Evolutionary conservation across 768 basidiomycete species (phyloP), one percentile per base, ranked within the genome.

Genomic region (Kwoniella mangroviensis): DNA sequence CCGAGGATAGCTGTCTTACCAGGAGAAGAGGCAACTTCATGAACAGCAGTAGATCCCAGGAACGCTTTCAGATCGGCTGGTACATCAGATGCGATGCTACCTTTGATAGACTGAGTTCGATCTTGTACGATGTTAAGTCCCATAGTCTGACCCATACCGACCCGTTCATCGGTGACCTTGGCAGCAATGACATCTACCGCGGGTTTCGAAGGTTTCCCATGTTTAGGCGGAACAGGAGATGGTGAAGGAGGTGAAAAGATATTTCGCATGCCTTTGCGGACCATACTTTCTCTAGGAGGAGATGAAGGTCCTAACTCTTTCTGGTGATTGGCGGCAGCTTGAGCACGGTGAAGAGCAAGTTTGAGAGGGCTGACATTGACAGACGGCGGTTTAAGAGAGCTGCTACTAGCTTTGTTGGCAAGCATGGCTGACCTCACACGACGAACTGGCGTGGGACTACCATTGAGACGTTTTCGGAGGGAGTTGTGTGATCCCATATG

Each of bases 361-460:
- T 78, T 76, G 59, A 83, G 72, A 0, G 80, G 81, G 63, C 76
- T 77, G 62, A 74, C 68, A 22, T 69, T 73, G 61, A 52, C 34
- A 5, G 51, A 65, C 17, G 40, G 40, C 21, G 42, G 45, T 41
- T 70, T 75, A 45, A 76, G 53, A 2, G 79, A 75, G 41, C 69
- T 71, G n/a, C 51, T 57, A 28, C 63, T 73, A 41, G 67, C 55
- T 56, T 74, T 75, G n/a, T 61, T 66, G 54, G 66, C 60, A 15
- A 80, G 62, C 70, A 79, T 68, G 9, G 74, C 75, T 13, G 75
- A 77, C 24, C 63, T 58, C 55, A 71, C 56, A 6, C 74, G 69
- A 17, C 82, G 74, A 55, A 81, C 65, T 1, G 82, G 82, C 6
- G 80, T 81, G 2, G 82, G 82, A 56, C 76, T 78, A 34, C 68